phyloP scores from a whole-genome alignment of 2,329 filamentous ascomycete genomes.

The Fusarium goolgardi region DNA sequence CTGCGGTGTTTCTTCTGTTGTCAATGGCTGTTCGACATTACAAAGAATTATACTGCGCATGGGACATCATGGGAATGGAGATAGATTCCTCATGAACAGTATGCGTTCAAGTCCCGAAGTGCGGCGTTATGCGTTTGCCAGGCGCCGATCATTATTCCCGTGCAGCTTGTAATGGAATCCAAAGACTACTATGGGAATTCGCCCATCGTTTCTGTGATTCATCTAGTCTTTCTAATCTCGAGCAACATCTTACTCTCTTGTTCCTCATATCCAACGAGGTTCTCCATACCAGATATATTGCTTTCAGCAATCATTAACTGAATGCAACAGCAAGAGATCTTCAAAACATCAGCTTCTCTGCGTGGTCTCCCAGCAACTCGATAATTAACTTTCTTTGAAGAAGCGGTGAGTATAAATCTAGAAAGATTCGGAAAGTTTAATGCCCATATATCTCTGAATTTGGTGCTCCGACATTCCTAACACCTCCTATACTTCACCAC shows the following conservation, averaged over 20 bases:
- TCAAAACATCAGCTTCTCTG: constrained; percentile 28
- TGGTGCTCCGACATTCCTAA: constrained; percentile 31
- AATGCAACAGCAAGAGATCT: constrained; percentile 13
- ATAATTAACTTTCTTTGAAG: constrained; percentile 33
- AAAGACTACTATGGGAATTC: neutral
- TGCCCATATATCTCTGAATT: constrained; percentile 17
- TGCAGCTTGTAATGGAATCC: neutral
- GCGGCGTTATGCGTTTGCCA: constrained; percentile 30
- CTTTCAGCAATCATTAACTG: constrained; percentile 7
- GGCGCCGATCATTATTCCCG: constrained; percentile 5
- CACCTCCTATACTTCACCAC: neutral
- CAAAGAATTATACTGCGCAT: too few species aligned
- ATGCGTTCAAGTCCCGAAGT: constrained; percentile 1
- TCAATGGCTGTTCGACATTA: neutral
- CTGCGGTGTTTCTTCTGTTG: neutral
- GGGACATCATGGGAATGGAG: constrained; percentile 4
- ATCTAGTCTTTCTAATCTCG: neutral
- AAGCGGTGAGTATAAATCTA: constrained; percentile 27
- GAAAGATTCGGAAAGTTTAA: constrained; percentile 37
- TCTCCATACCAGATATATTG: neutral
- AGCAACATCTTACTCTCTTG: neutral
- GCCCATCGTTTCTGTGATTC: neutral
- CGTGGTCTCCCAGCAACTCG: constrained; percentile 35
- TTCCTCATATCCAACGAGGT: neutral
- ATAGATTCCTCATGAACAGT: constrained; percentile 14